Evolutionary conservation across 148 eudicot species (phyloP), one percentile per base, ranked within the genome.

Genomic region (Silene latifolia): DNA sequence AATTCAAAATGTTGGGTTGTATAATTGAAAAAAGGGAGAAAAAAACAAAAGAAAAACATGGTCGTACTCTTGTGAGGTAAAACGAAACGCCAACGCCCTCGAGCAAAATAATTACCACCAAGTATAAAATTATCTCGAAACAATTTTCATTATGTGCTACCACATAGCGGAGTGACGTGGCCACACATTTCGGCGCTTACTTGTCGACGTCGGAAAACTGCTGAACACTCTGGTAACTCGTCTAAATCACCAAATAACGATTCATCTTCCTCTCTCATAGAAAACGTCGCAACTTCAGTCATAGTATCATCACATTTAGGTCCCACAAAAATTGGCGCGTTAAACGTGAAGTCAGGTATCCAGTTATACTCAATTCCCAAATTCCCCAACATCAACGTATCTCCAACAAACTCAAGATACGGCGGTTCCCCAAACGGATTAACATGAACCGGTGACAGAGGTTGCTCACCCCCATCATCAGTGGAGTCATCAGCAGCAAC

Each of bases 191-290:
- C 80, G 19, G 75, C 35, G 9, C 75, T 66, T 24, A 72, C 62
- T 11, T n/a, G 65, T 11, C 71, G 29, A 0, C 74, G 80, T 39
- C 85, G 79, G 61, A 87, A 87, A 15, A 87, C 90, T 20, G 83
- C 46, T 0, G 90, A 82, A 35, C 87, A 87, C 76, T 89, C 92
- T 5, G 92, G 90, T 73, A 89, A 72, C 73, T 89, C 92, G 10
- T 74, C 90, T 62, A 89, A 78, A 72, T 89, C 92, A 63, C 88
- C 90, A 61, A 85, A 89, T 42, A 89, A 44, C 0, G 79, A 74
- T 74, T 87, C 83, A 53, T 89, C 92, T 62, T 89, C 92, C 73
- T 89, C 90, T 42, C 80, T 76, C 82, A 89, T 85, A 0, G 86
- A 72, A 58, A 76, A 78, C 10, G 78, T 63, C 8, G 80, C 73